Evolutionary conservation across 305 asterid species (phyloP).

Genomic region (Solanum chacoense): DNA sequence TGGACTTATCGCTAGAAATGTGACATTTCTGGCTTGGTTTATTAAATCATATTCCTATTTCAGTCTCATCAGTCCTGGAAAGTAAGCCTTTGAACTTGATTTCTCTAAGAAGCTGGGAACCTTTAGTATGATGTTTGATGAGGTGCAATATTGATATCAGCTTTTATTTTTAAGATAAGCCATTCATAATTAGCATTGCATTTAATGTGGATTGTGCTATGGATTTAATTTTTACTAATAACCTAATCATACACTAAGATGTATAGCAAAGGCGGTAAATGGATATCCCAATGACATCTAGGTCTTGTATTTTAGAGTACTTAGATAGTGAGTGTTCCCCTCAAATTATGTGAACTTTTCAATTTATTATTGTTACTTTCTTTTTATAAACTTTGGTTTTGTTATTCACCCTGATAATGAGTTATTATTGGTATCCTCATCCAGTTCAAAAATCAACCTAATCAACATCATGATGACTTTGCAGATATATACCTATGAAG

Average conservation of each 20-base stretch:
- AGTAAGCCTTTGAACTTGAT: not conserved
- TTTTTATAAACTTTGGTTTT: not conserved
- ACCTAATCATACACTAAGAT: not conserved
- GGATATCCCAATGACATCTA: not conserved
- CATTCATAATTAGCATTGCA: not conserved
- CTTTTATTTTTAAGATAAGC: not conserved
- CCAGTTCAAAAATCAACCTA: not conserved
- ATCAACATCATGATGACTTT: not conserved
- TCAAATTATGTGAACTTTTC: not conserved
- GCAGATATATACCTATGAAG: slow-evolving; percentile 58
- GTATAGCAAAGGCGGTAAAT: not conserved
- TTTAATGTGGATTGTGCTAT: not conserved
- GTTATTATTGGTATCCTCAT: not conserved
- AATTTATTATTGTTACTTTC: not conserved
- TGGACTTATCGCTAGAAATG: not conserved
- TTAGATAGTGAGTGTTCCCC: not conserved
- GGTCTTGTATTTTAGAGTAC: not conserved
- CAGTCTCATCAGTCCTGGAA: not conserved
- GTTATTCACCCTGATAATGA: not conserved
- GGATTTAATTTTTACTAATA: not conserved
- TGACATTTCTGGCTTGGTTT: not conserved
- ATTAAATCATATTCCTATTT: not conserved
- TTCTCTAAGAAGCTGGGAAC: not conserved
- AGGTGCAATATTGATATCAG: not conserved
- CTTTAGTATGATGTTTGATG: not conserved